These are phyloP conservation scores for Ganoderma meredithae DNA, from an alignment of 1,284 basidiomycete species.

Conservation along the genomic window DNA sequence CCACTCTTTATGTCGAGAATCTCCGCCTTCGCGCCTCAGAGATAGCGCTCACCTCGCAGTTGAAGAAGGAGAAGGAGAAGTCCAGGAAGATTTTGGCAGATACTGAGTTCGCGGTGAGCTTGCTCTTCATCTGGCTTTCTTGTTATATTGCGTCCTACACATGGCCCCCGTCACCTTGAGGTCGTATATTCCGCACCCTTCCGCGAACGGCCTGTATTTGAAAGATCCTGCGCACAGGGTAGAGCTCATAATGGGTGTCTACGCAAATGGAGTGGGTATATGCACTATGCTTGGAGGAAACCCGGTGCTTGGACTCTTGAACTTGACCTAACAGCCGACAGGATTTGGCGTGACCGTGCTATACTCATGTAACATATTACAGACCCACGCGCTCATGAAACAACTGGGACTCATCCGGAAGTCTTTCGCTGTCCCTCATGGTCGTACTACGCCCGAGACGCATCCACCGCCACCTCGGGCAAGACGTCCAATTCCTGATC, in stretches of 20 bases:
- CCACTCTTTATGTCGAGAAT: conserved; percentile 81
- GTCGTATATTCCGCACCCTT: no score
- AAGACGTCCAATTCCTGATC: conserved; percentile 49
- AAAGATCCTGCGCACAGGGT: no score
- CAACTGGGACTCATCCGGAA: conserved; percentile 71
- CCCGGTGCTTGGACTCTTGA: no score
- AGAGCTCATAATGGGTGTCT: no score
- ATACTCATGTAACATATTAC: no score
- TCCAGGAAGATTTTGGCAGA: conserved; percentile 73
- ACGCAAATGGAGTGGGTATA: no score
- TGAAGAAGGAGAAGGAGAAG: conserved; percentile 81
- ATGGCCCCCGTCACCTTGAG: no score
- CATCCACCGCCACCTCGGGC: conserved; percentile 57
- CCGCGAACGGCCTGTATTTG: no score
- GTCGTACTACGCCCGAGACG: conserved; percentile 45
- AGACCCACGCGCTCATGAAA: conserved; percentile 71
- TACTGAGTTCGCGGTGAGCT: conserved; percentile 75
- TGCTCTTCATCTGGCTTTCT: background rate
- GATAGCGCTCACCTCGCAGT: conserved; percentile 74
- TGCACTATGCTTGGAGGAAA: no score
- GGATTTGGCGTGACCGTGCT: no score
- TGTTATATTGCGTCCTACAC: no score
- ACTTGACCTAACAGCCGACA: no score
- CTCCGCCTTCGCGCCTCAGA: conserved; percentile 80
- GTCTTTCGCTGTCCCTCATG: conserved; percentile 55